phyloP scores from a whole-genome alignment of 495 filamentous ascomycete species.

The Viridothelium virens region DNA sequence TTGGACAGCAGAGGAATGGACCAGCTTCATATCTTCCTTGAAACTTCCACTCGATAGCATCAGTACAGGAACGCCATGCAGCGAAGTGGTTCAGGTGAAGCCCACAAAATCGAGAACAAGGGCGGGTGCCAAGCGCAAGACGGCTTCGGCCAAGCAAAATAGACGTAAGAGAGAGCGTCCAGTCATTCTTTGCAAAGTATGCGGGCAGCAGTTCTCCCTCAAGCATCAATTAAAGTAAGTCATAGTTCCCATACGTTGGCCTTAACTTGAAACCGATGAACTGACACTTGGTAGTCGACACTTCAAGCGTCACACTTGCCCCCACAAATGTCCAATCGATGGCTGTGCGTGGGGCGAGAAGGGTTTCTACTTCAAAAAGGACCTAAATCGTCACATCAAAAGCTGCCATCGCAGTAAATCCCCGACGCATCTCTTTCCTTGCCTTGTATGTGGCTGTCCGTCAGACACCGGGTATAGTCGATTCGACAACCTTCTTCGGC shows the following conservation, averaged over 20 bases:
- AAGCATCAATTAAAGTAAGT: constrained; percentile 3
- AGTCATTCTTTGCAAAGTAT: not conserved
- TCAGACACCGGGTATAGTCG: not conserved
- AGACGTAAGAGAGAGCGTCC: not conserved
- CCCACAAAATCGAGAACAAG: not conserved
- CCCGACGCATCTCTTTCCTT: not conserved
- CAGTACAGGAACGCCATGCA: not conserved
- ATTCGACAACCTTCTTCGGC: not conserved
- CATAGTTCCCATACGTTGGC: not conserved
- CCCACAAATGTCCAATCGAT: not conserved
- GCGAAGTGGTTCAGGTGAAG: not conserved
- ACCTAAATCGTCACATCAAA: not conserved
- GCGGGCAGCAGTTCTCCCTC: not conserved
- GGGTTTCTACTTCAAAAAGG: not conserved
- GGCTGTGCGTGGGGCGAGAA: not conserved
- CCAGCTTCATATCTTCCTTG: not conserved
- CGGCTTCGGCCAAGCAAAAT: not conserved
- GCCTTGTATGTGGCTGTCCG: not conserved
- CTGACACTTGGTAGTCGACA: not conserved
- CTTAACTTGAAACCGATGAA: not conserved
- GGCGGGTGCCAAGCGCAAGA: not conserved
- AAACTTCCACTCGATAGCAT: not conserved
- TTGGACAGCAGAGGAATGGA: constrained; percentile 2
- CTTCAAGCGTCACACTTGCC: not conserved
- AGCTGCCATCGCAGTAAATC: not conserved